These are phyloP conservation scores for Neoboletus subvelutipes DNA, from an alignment of 768 basidiomycete genomes.

Conservation along the genomic window DNA sequence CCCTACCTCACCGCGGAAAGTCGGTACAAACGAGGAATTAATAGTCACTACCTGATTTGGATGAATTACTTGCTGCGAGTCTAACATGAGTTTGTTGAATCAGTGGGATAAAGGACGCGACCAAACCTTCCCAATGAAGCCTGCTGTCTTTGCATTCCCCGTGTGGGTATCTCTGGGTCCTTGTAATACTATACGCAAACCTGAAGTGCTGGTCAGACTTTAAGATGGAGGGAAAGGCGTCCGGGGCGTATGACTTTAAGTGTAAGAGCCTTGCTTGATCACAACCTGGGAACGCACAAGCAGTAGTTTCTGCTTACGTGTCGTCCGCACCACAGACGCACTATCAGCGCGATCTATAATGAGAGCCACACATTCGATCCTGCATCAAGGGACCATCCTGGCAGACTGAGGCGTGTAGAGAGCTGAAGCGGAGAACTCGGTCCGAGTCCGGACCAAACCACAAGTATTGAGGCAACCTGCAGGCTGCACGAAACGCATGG, in stretches of 20 bases:
- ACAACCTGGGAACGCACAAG: conserved; percentile 75
- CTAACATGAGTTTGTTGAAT: neutral
- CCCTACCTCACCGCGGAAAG: conserved; percentile 60
- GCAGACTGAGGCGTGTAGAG: neutral
- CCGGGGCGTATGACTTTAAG: too few species aligned
- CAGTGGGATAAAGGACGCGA: neutral
- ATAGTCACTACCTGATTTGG: conserved; percentile 79
- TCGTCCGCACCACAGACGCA: too few species aligned
- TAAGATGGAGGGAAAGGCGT: neutral
- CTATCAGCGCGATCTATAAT: conserved; percentile 75
- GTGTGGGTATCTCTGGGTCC: conserved; percentile 56
- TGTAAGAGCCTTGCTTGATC: conserved; percentile 76
- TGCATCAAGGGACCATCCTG: neutral
- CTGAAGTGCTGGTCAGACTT: too few species aligned
- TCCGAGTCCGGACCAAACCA: neutral
- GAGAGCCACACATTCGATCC: neutral
- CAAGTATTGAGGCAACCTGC: neutral
- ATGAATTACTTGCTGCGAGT: conserved; percentile 86
- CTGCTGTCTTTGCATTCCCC: conserved; percentile 73
- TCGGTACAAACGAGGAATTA: conserved; percentile 80
- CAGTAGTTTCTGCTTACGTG: conserved; percentile 71
- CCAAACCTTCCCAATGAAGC: conserved; percentile 83
- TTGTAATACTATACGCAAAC: too few species aligned
- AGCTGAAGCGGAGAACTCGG: neutral
- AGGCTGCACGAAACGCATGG: neutral